Conservation (phyloP, 2,329 filamentous ascomycete genomes). For the Trichocomaceae sp. region DNA sequence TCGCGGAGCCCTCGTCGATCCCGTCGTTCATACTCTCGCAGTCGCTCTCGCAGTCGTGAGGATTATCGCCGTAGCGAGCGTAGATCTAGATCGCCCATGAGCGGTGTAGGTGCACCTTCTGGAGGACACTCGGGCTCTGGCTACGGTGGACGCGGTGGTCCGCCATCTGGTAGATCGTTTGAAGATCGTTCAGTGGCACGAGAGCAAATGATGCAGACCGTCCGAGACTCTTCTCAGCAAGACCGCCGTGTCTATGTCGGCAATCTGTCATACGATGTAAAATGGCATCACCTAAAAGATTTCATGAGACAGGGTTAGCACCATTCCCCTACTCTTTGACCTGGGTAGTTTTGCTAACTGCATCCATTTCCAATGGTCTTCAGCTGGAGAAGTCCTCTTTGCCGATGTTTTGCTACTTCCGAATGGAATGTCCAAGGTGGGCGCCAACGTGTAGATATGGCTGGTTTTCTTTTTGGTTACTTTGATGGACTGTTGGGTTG, state of each 20-base stretch:
- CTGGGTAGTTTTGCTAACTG: conserved; percentile 24
- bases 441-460: conserved; percentile 81
- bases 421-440: conserved; percentile 99
- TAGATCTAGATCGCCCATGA: conserved; percentile 83
- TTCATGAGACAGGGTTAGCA: conserved; percentile 97
- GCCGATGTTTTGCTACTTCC: conserved; percentile 99
- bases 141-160: conserved; percentile 55
- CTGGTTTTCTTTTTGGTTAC: conserved; percentile 56
- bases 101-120: conserved; percentile 59
- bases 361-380: conserved; percentile 20
- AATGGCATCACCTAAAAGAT: conserved; percentile 99
- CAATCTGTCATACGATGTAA: conserved; percentile 98
- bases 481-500: conserved; percentile 94
- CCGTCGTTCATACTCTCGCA: conserved; percentile 72
- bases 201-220: conserved; percentile 92
- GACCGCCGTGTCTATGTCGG: conserved; percentile 99
- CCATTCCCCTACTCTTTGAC: conserved; percentile 14
- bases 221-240: conserved; percentile 92
- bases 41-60: conserved; percentile 71
- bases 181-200: conserved; percentile 79
- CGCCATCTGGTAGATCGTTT: conserved; percentile 62
- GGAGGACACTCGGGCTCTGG: conserved; percentile 63
- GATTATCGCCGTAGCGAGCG: conserved; percentile 68
- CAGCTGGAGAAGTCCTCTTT: conserved; percentile 98
- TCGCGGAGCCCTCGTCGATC: conserved; percentile 75